These are phyloP conservation scores for Macrophomina tecta DNA, from an alignment of 2,329 filamentous ascomycete species.

Conservation along the genomic window DNA sequence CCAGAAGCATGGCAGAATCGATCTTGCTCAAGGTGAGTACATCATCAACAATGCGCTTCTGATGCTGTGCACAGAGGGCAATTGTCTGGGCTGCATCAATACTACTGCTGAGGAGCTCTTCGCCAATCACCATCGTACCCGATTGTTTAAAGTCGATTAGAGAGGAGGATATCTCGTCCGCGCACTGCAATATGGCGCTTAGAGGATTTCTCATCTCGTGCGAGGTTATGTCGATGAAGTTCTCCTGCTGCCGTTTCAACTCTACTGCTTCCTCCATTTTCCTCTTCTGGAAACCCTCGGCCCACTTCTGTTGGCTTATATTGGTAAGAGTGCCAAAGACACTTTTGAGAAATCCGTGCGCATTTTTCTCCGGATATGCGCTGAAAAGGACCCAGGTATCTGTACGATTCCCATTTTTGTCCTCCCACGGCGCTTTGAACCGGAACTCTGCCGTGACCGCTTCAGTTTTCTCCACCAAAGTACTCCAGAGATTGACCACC, in stretches of 20 bases:
- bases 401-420: constrained; percentile 62
- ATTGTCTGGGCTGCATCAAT: constrained; percentile 80
- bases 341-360: constrained; percentile 69
- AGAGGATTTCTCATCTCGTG: constrained; percentile 81
- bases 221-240: constrained; percentile 79
- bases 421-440: constrained; percentile 71
- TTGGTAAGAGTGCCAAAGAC: constrained; percentile 84
- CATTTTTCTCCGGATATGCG: constrained; percentile 74
- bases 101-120: constrained; percentile 62
- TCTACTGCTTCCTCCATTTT: constrained; percentile 82
- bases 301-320: constrained; percentile 84
- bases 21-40: constrained; percentile 62
- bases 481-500: constrained; percentile 67
- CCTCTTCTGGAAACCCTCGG: constrained; percentile 78
- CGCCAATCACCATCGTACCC: constrained; percentile 53
- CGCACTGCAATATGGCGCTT: constrained; percentile 76
- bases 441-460: constrained; percentile 75
- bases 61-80: constrained; percentile 77
- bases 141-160: constrained; percentile 52
- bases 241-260: constrained; percentile 79
- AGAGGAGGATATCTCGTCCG: constrained; percentile 71
- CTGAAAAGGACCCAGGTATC: constrained; percentile 81
- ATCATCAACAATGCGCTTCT: constrained; percentile 65
- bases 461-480: constrained; percentile 65
- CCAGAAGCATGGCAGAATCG: constrained; percentile 74